phyloP scores from a whole-genome alignment of 2,329 filamentous ascomycete species.

The Calonectria hongkongensis region DNA sequence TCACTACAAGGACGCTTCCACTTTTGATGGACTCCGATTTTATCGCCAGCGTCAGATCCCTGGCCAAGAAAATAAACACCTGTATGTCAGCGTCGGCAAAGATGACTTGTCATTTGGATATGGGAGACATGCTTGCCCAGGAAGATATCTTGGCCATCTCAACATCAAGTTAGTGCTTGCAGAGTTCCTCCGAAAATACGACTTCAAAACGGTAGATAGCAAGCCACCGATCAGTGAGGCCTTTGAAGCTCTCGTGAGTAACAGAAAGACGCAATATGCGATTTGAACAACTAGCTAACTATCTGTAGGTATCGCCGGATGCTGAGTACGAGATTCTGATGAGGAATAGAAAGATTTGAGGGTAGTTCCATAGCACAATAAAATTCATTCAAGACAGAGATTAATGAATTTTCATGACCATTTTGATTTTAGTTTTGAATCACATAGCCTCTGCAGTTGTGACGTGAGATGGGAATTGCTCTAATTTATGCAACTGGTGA shows the following conservation, averaged over 20 bases:
- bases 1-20: not conserved
- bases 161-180: constrained; percentile 21
- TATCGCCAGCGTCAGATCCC: not conserved
- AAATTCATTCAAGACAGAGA: not conserved
- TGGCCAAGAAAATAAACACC: constrained; percentile 24
- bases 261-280: too few species aligned
- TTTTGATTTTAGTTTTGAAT: too few species aligned
- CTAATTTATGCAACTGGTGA: too few species aligned
- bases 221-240: constrained; percentile 3
- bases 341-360: constrained; percentile 2
- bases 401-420: too few species aligned
- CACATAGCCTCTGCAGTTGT: too few species aligned
- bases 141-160: constrained; percentile 24
- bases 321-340: constrained; percentile 16
- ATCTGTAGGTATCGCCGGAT: constrained; percentile 14
- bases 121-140: constrained; percentile 22
- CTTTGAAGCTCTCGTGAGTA: constrained; percentile 28
- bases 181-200: constrained; percentile 16
- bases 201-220: not conserved
- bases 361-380: not conserved
- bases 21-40: constrained; percentile 23
- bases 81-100: constrained; percentile 19
- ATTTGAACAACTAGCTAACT: not conserved
- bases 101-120: constrained; percentile 22
- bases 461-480: too few species aligned